A percentile compares a stretch with the other conserved stretches of the same genome.
Conservation (phyloP, 768 basidiomycete species). For the Tylopilus felleus region DNA sequence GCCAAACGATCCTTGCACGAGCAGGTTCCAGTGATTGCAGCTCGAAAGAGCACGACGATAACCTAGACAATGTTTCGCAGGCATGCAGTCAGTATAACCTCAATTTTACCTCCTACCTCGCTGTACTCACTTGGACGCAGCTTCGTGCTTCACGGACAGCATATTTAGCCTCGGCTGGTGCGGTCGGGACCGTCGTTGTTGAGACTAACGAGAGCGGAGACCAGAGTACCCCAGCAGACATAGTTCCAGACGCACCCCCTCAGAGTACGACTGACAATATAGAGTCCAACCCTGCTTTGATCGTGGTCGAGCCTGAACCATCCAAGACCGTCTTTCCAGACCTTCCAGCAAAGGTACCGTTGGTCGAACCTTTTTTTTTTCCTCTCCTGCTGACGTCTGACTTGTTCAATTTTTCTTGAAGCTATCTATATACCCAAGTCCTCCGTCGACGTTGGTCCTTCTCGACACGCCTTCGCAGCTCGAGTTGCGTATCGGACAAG, state of each 20-base stretch:
- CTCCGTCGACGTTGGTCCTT: constrained; percentile 61
- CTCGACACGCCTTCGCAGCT: constrained; percentile 73
- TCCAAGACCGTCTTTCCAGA: constrained; percentile 12
- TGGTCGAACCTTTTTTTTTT: not conserved
- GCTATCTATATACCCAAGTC: constrained; percentile 80
- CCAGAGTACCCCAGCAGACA: constrained; percentile 1
- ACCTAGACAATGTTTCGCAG: constrained; percentile 22
- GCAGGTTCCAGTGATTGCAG: too few species aligned
- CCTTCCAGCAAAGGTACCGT: constrained; percentile 26
- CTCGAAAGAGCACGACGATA: constrained; percentile 1
- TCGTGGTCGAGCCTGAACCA: constrained; percentile 11
- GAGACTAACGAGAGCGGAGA: constrained; percentile 12
- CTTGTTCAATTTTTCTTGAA: constrained; percentile 26
- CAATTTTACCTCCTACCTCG: not conserved
- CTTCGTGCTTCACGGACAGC: constrained; percentile 26
- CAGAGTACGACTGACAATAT: not conserved
- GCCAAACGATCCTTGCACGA: constrained; percentile 11
- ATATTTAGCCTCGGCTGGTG: constrained; percentile 18
- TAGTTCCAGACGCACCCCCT: not conserved
- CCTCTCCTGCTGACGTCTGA: not conserved
- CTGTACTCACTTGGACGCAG: constrained; percentile 2
- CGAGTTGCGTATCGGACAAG: constrained; percentile 71
- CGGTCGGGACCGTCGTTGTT: constrained; percentile 13
- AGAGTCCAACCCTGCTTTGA: not conserved
- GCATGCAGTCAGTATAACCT: constrained; percentile 18